These are phyloP conservation scores for Aphanomyces cochlioides DNA, from an alignment of 352 stramenopile species.

Conservation along the genomic window DNA sequence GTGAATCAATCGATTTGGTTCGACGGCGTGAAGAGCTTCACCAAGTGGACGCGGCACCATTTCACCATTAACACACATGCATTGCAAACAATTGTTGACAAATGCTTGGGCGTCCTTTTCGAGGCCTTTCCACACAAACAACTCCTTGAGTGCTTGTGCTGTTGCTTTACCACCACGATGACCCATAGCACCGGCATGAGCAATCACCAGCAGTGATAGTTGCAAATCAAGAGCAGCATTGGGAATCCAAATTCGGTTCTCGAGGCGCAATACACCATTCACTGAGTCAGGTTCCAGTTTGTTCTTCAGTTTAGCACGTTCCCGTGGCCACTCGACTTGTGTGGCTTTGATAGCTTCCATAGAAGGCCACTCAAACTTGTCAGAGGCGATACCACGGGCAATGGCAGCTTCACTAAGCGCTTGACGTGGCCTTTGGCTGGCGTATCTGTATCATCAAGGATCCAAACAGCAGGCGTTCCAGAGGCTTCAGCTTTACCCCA, in stretches of 20 bases:
- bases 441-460: slow-evolving; percentile 29
- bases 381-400: too few species aligned
- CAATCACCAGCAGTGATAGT: slow-evolving; percentile 29
- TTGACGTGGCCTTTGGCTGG: too few species aligned
- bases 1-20: slow-evolving; percentile 38
- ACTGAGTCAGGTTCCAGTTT: too few species aligned
- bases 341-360: neutral
- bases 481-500: slow-evolving; percentile 24
- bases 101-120: neutral
- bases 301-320: slow-evolving; percentile 30
- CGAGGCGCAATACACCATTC: too few species aligned
- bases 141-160: neutral
- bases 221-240: slow-evolving; percentile 34
- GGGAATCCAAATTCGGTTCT: too few species aligned
- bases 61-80: slow-evolving; percentile 24
- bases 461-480: neutral
- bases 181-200: slow-evolving; percentile 31
- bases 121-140: slow-evolving; percentile 30
- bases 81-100: slow-evolving; percentile 15
- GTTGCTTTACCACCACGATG: slow-evolving; percentile 34
- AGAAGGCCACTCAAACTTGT: neutral
- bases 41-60: slow-evolving; percentile 31
- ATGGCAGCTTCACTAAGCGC: too few species aligned
- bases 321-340: neutral
- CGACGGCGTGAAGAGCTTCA: slow-evolving; percentile 31